phyloP scores from a whole-genome alignment of 306 rosid species.

The Quercus robur region DNA sequence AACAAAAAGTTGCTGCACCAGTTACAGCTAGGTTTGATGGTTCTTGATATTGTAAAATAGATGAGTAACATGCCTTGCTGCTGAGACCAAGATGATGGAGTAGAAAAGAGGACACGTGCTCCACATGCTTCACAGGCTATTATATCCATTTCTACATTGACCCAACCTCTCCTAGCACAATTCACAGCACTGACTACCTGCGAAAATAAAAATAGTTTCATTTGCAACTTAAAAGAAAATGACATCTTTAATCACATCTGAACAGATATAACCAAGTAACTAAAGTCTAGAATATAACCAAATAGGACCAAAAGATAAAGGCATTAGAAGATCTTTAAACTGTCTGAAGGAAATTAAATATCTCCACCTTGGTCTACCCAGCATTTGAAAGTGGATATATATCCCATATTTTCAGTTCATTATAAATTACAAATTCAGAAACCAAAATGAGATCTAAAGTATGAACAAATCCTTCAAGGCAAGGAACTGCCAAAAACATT shows the following conservation, averaged over 20 bases:
- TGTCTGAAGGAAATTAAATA: not conserved
- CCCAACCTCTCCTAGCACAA: constrained; percentile 98
- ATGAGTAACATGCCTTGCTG: constrained; percentile 62
- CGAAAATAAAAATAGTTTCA: constrained; percentile 7
- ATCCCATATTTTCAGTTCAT: not conserved
- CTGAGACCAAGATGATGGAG: constrained; percentile 88
- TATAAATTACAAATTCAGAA: not conserved
- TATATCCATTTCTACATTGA: constrained; percentile 72
- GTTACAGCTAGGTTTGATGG: not conserved
- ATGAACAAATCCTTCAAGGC: not conserved
- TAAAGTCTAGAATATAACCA: not conserved
- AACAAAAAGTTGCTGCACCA: not conserved
- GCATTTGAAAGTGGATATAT: not conserved
- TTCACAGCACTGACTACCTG: constrained; percentile 85
- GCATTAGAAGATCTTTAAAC: not conserved
- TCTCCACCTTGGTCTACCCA: not conserved
- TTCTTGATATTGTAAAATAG: constrained; percentile 6
- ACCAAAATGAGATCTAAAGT: not conserved
- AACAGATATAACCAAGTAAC: not conserved
- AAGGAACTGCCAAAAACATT: not conserved
- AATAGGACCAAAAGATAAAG: not conserved
- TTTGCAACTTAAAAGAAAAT: not conserved
- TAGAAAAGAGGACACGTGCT: constrained; percentile 69
- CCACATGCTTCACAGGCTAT: constrained; percentile 87
- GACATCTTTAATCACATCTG: not conserved